phyloP scores from a whole-genome alignment of 2,329 filamentous ascomycete genomes.

The Cladosporium sp. region DNA sequence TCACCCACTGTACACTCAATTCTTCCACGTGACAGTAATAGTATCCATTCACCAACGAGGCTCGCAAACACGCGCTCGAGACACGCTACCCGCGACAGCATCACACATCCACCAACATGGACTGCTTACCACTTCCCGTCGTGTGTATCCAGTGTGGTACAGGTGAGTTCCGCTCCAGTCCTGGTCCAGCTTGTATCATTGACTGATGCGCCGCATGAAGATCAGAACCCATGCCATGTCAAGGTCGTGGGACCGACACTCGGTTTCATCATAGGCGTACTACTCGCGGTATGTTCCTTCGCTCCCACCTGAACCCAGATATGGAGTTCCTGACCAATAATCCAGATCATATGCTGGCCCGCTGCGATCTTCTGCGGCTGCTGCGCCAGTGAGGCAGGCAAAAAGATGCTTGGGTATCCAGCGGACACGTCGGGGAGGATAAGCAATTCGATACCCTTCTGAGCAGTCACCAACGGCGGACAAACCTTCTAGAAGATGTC shows the following conservation, averaged over 20 bases:
- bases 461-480: neutral
- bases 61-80: neutral
- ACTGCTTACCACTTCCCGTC: conserved; percentile 37
- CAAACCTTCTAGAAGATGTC: neutral
- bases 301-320: neutral
- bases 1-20: neutral
- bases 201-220: conserved; percentile 21
- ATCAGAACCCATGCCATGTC: conserved; percentile 43
- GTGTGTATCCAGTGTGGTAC: conserved; percentile 42
- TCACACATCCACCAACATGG: conserved; percentile 3
- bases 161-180: neutral
- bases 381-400: conserved; percentile 41
- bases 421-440: conserved; percentile 36
- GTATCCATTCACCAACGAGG: neutral
- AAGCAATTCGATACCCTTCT: conserved; percentile 41
- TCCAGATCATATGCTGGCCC: conserved; percentile 40
- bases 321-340: neutral
- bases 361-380: conserved; percentile 42
- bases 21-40: neutral
- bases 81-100: neutral
- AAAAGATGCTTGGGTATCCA: conserved; percentile 39
- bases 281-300: conserved; percentile 34
- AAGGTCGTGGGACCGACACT: conserved; percentile 44
- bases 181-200: neutral
- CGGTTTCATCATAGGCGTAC: conserved; percentile 38